These are phyloP conservation scores for Alloteropsis semialata DNA, from an alignment of 176 grass and related monocot species.

Conservation along the genomic window DNA sequence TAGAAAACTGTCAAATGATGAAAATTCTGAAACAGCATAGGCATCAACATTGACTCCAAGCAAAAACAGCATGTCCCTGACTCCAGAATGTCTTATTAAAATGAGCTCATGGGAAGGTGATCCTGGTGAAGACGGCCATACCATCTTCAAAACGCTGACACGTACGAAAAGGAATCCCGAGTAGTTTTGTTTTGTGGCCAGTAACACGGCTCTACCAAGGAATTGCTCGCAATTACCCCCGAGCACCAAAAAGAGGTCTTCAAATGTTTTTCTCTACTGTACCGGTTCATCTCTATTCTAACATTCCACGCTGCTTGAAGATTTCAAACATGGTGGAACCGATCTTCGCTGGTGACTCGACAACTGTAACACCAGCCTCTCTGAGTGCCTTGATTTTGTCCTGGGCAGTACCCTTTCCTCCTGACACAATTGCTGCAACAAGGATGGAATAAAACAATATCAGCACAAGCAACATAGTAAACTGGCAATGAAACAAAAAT, in stretches of 20 bases:
- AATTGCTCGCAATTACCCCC: constrained; percentile 41
- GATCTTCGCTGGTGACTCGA: constrained; percentile 95
- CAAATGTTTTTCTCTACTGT: constrained; percentile 46
- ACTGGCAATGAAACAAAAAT: background rate
- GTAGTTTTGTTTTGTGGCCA: constrained; percentile 21
- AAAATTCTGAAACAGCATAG: background rate
- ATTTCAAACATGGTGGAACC: constrained; percentile 73
- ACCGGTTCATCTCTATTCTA: constrained; percentile 58
- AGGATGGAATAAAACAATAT: background rate
- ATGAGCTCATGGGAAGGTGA: constrained; percentile 5
- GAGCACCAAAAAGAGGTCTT: constrained; percentile 35
- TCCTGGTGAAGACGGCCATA: background rate
- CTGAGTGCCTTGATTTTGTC: constrained; percentile 92
- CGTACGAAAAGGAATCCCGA: background rate
- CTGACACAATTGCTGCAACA: constrained; percentile 85
- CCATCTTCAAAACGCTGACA: constrained; percentile 22
- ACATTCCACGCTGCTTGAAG: constrained; percentile 88
- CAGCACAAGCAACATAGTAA: constrained; percentile 2
- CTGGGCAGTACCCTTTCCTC: constrained; percentile 91
- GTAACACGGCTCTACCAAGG: constrained; percentile 24
- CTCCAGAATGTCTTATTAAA: constrained; percentile 47
- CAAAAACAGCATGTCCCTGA: constrained; percentile 14
- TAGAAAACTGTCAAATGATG: background rate
- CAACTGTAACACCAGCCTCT: constrained; percentile 88
- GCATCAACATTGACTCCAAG: constrained; percentile 12